A percentile compares a stretch with the other conserved stretches of the same genome.
These are phyloP conservation scores for Ligustrum vulgare DNA, from an alignment of 257 asterid species.

Conservation along the genomic window DNA sequence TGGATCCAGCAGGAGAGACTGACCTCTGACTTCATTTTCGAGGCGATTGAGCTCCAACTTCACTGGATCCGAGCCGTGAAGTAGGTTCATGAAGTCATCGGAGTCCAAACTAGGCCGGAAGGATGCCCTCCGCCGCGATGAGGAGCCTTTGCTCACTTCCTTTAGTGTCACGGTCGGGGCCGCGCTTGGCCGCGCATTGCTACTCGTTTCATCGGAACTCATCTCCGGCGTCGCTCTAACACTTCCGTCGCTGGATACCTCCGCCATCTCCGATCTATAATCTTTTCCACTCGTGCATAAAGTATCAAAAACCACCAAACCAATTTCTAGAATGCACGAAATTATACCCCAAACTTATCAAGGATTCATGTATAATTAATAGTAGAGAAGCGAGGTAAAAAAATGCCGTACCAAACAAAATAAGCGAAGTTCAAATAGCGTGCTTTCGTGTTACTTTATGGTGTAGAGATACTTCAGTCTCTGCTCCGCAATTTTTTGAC, in stretches of 20 bases:
- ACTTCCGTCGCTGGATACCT: constrained; percentile 74
- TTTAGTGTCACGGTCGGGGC: constrained; percentile 60
- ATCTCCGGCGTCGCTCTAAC: constrained; percentile 47
- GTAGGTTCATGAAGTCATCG: constrained; percentile 84
- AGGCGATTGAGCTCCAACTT: constrained; percentile 97
- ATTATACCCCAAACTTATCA: neutral
- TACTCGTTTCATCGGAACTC: constrained; percentile 45
- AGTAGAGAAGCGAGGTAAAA: constrained; percentile 15
- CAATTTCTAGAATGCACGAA: constrained; percentile 23
- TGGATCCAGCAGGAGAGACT: constrained; percentile 72
- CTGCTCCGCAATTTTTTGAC: no score
- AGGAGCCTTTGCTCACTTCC: constrained; percentile 63
- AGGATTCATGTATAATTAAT: constrained; percentile 18
- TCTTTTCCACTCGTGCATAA: constrained; percentile 43
- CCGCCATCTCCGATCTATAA: constrained; percentile 86
- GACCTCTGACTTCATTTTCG: constrained; percentile 98
- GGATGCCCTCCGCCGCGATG: constrained; percentile 77
- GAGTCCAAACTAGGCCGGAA: constrained; percentile 87
- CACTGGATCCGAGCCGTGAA: constrained; percentile 99
- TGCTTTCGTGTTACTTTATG: no score
- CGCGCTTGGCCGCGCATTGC: constrained; percentile 45
- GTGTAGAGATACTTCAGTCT: no score
- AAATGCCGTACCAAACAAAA: constrained; percentile 1
- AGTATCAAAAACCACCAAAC: constrained; percentile 23
- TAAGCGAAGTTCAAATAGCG: no score